A percentile compares a stretch with the other conserved stretches of the same genome.
Conservation (phyloP, 1,139 yeast genomes). For the Pichia sp. region DNA sequence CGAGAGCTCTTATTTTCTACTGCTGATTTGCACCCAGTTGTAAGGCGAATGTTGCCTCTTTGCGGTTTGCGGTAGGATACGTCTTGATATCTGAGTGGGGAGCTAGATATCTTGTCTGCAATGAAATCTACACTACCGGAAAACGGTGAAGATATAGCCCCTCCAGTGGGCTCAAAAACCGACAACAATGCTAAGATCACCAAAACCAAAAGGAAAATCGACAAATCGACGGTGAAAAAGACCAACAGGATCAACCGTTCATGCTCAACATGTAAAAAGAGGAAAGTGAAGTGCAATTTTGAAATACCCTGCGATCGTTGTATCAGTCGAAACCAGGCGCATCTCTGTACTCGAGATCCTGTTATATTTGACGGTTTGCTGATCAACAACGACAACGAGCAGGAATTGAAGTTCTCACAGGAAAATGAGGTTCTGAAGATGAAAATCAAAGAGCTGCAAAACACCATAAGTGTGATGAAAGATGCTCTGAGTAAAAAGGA, state of each 20-base stretch:
- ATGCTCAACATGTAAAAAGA: constrained; percentile 24
- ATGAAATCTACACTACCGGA: too few relatives aligned
- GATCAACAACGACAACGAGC: constrained; percentile 16
- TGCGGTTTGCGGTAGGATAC: too few relatives aligned
- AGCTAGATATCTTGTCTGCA: too few relatives aligned
- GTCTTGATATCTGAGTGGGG: too few relatives aligned
- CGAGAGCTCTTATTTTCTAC: too few relatives aligned
- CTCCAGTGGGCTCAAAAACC: background rate
- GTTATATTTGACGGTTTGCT: constrained; percentile 22
- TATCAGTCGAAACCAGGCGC: constrained; percentile 24
- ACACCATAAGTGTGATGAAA: constrained; percentile 8
- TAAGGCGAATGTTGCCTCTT: too few relatives aligned
- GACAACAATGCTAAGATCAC: too few relatives aligned
- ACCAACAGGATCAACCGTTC: constrained; percentile 24
- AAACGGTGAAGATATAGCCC: background rate
- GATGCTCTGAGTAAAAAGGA: too few relatives aligned
- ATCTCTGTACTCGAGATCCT: constrained; percentile 23
- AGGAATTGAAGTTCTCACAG: constrained; percentile 18
- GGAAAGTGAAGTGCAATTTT: constrained; percentile 28
- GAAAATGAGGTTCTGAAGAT: constrained; percentile 23
- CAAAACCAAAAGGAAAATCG: constrained; percentile 2
- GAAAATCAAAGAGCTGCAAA: constrained; percentile 21
- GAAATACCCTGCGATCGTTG: constrained; percentile 29
- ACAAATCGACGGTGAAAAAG: constrained; percentile 14
- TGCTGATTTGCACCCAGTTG: too few relatives aligned